A percentile compares a stretch with the other conserved stretches of the same genome.
phyloP scores from a whole-genome alignment of 2,329 filamentous ascomycete genomes.

The Aureobasidium sp. region DNA sequence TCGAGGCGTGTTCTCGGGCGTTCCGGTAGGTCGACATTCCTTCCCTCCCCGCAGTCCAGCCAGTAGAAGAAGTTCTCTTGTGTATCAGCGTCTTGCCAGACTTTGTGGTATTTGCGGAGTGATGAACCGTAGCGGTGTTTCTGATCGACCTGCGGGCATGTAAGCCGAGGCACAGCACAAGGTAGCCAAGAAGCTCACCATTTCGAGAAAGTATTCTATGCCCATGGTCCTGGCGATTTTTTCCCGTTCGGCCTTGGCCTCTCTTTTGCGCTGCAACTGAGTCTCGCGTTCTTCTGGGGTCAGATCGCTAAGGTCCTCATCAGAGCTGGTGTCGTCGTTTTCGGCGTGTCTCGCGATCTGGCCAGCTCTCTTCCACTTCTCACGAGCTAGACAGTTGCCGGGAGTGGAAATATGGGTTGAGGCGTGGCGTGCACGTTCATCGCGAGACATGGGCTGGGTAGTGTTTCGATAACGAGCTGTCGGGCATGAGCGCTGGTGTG shows the following conservation, averaged over 20 bases:
- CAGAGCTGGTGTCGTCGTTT: conserved; percentile 53
- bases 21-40: conserved; percentile 58
- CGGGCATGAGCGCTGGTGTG: conserved; percentile 20
- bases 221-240: conserved; percentile 73
- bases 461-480: conserved; percentile 48
- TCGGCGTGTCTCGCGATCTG: conserved; percentile 66
- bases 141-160: conserved; percentile 32
- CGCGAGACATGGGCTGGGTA: conserved; percentile 40
- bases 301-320: conserved; percentile 37
- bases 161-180: not conserved
- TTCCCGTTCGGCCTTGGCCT: conserved; percentile 52
- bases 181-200: conserved; percentile 47
- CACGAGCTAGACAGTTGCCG: conserved; percentile 36
- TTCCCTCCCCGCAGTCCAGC: conserved; percentile 77
- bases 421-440: conserved; percentile 27
- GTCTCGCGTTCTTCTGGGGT: conserved; percentile 30
- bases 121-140: conserved; percentile 87
- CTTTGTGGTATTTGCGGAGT: conserved; percentile 70
- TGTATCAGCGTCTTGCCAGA: conserved; percentile 72
- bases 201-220: conserved; percentile 75
- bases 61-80: conserved; percentile 91
- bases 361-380: conserved; percentile 70
- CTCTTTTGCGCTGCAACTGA: conserved; percentile 34
- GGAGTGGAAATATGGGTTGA: not conserved
- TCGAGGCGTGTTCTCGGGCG: conserved; percentile 71